Percentiles rank a stretch among this genome's conserved stretches.
Conservation (phyloP, 164 flowering plant species). For the Houttuynia cordata region DNA sequence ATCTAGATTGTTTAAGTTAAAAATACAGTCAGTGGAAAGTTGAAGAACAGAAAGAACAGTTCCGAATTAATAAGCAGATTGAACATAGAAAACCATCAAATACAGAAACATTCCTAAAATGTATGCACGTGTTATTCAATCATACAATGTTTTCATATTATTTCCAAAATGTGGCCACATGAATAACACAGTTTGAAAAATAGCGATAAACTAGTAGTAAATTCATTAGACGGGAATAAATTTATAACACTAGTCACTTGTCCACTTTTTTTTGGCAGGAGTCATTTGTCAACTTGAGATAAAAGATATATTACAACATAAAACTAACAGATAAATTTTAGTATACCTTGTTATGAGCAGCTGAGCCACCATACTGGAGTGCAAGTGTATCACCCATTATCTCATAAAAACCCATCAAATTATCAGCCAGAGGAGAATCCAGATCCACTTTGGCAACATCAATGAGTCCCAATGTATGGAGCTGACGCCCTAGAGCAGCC, state of each 20-base stretch:
- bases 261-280: not conserved
- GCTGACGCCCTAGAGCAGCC: constrained; percentile 78
- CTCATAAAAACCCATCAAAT: constrained; percentile 68
- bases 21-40: not conserved
- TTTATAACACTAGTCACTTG: too few relatives aligned
- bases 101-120: too few relatives aligned
- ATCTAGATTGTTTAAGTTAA: constrained; percentile 29
- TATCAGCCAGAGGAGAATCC: constrained; percentile 53
- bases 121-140: not conserved
- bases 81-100: not conserved
- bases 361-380: constrained; percentile 91
- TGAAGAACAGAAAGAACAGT: not conserved
- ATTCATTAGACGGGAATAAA: too few relatives aligned
- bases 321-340: not conserved
- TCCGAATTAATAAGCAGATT: not conserved
- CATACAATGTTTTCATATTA: too few relatives aligned
- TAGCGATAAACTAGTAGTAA: too few relatives aligned
- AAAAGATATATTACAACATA: not conserved
- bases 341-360: constrained; percentile 93
- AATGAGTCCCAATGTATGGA: constrained; percentile 52
- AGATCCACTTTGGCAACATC: constrained; percentile 38
- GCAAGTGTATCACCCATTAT: constrained; percentile 97
- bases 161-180: too few relatives aligned
- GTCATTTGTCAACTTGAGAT: not conserved
- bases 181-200: too few relatives aligned